phyloP scores from a whole-genome alignment of 2,329 filamentous ascomycete genomes.

The Stenocarpella maydis region DNA sequence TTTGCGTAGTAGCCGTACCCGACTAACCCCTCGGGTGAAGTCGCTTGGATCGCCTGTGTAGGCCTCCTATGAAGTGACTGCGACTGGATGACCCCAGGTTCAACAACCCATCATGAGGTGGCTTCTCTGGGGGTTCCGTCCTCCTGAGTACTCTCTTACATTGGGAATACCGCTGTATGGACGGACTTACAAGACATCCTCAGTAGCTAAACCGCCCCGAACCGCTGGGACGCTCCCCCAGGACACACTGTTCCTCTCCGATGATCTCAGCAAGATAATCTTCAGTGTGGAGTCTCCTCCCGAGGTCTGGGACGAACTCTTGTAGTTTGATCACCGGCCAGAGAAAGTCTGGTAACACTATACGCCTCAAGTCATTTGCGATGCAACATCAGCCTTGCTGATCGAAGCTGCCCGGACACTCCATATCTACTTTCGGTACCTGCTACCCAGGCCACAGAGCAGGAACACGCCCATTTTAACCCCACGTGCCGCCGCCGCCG shows the following conservation, averaged over 20 bases:
- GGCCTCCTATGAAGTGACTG: no score
- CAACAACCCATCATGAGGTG: no score
- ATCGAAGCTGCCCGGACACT: background rate
- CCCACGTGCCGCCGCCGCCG: constrained; percentile 91
- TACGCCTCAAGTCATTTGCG: background rate
- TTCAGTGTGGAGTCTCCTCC: background rate
- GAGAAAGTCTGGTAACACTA: background rate
- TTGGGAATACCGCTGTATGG: background rate
- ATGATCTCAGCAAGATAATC: background rate
- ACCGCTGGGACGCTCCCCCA: background rate
- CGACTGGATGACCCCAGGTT: no score
- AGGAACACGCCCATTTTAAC: constrained; percentile 53
- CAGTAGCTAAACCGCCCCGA: no score
- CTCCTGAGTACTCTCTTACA: no score
- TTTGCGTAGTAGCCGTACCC: no score
- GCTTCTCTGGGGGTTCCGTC: no score
- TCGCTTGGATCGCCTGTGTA: background rate
- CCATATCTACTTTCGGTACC: background rate
- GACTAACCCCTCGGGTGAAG: no score
- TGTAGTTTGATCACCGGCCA: no score
- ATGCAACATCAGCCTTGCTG: background rate
- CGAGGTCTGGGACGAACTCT: background rate
- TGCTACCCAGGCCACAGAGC: background rate
- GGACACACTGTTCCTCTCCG: no score
- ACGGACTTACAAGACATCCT: no score